phyloP scores from a whole-genome alignment of 768 basidiomycete genomes.

The Podaxis mareebaensis region DNA sequence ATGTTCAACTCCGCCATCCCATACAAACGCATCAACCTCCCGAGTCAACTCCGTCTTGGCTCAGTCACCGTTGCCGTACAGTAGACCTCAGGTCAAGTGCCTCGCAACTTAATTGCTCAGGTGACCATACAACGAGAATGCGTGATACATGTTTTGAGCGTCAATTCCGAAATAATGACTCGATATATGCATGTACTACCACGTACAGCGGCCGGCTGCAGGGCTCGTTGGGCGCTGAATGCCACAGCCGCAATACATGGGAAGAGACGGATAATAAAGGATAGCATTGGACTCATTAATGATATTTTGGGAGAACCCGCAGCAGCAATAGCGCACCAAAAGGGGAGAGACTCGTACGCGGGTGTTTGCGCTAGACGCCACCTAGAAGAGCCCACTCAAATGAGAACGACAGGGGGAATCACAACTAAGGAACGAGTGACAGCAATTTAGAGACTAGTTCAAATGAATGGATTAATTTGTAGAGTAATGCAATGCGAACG shows the following conservation, averaged over 20 bases:
- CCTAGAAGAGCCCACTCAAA: background rate
- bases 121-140: too few species aligned
- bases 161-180: too few species aligned
- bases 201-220: background rate
- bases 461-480: background rate
- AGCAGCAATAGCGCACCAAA: background rate
- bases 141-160: too few species aligned
- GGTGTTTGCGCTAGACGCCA: background rate
- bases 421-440: background rate
- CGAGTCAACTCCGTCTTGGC: too few species aligned
- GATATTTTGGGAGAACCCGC: background rate
- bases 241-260: background rate
- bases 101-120: too few species aligned
- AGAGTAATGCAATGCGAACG: conserved; percentile 3
- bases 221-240: background rate
- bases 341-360: background rate
- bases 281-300: background rate
- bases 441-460: background rate
- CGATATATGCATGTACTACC: too few species aligned
- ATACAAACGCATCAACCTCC: too few species aligned
- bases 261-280: background rate
- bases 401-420: background rate
- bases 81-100: too few species aligned
- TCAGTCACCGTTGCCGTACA: too few species aligned
- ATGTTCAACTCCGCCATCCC: too few species aligned